These are phyloP conservation scores for Neurospora sp. DNA, from an alignment of 495 filamentous ascomycete genomes.

Conservation along the genomic window DNA sequence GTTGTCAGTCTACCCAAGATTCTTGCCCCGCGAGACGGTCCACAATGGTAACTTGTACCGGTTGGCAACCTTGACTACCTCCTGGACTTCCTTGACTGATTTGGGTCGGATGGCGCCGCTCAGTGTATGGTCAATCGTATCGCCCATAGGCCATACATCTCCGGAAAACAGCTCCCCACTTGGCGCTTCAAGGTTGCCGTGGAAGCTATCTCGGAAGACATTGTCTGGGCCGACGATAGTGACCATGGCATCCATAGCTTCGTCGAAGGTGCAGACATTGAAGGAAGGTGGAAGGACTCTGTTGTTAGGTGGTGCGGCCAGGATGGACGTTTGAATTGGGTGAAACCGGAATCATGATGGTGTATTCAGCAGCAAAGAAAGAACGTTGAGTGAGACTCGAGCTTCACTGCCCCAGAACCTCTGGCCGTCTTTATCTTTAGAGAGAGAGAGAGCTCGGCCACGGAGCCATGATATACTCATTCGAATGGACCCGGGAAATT, in stretches of 20 bases:
- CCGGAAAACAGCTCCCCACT: background rate
- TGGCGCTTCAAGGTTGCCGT: background rate
- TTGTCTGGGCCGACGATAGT: background rate
- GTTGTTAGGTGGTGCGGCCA: background rate
- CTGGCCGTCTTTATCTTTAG: background rate
- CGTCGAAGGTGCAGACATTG: background rate
- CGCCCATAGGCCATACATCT: background rate
- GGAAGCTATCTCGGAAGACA: background rate
- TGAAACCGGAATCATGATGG: background rate
- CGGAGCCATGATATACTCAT: background rate
- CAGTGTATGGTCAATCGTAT: background rate
- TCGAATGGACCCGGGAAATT: background rate
- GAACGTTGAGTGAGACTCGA: background rate
- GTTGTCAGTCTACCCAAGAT: slow-evolving; percentile 24
- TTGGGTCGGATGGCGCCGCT: slow-evolving; percentile 4
- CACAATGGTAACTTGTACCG: slow-evolving; percentile 34
- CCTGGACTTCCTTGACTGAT: slow-evolving; percentile 5
- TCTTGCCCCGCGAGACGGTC: slow-evolving; percentile 39
- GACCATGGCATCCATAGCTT: background rate
- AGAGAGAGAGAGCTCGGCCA: background rate
- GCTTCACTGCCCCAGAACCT: background rate
- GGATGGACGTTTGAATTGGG: background rate
- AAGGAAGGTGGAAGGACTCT: background rate
- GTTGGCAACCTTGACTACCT: slow-evolving; percentile 22
- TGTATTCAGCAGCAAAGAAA: background rate